A percentile compares a stretch with the other conserved stretches of the same genome.
These are phyloP conservation scores for Cryptococcus jaspeensis DNA, from an alignment of 1,284 basidiomycete genomes.

Conservation along the genomic window DNA sequence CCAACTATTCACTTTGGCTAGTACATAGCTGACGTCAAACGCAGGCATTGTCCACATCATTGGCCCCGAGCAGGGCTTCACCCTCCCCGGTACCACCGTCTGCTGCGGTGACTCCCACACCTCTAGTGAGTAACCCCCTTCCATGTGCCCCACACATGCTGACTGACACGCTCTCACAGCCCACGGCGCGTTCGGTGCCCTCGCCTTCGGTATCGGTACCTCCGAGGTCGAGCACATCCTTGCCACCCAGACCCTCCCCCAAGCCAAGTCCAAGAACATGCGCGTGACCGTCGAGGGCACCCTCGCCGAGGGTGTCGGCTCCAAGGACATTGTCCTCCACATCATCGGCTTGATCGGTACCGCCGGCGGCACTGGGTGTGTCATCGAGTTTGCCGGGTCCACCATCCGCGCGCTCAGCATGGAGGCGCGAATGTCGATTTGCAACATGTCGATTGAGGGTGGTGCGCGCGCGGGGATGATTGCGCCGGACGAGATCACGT, in stretches of 20 bases:
- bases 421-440: constrained; percentile 95
- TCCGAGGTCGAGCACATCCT: constrained; percentile 97
- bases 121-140: constrained; percentile 41
- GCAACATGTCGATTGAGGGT: constrained; percentile 97
- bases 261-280: constrained; percentile 95
- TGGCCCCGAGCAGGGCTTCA: constrained; percentile 95
- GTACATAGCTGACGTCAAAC: constrained; percentile 2
- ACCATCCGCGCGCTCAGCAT: constrained; percentile 89
- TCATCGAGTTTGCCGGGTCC: constrained; percentile 91
- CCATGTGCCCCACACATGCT: background rate
- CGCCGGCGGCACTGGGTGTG: constrained; percentile 87
- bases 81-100: constrained; percentile 90
- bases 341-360: constrained; percentile 94
- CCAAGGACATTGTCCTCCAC: constrained; percentile 92
- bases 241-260: constrained; percentile 89
- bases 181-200: constrained; percentile 92
- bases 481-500: constrained; percentile 88
- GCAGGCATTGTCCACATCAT: constrained; percentile 92
- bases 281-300: constrained; percentile 85
- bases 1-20: background rate
- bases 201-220: constrained; percentile 95
- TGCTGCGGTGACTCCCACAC: constrained; percentile 97
- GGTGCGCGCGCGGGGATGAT: constrained; percentile 95
- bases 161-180: constrained; percentile 54
- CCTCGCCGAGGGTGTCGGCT: constrained; percentile 81